Base-by-base conservation (phyloP, 2,329 filamentous ascomycete genomes). In the Fusarium avenaceum region DNA sequence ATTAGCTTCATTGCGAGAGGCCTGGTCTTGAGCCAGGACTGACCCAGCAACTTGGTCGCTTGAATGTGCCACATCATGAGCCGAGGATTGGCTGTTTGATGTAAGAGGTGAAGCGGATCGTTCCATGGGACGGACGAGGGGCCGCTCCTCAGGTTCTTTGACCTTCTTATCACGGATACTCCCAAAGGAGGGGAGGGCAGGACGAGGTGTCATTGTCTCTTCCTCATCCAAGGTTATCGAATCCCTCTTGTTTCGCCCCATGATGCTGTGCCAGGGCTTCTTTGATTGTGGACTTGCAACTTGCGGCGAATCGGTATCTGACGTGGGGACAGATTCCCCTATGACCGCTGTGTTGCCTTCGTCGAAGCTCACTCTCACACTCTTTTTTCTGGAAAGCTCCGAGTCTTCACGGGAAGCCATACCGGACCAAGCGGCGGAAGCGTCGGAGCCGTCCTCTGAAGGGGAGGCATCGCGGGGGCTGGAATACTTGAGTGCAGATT, bases 321-420 rank as follows among this genome's bases (percentile, higher is more conserved):
- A 72, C 6, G 76, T 67, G 11, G 77, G 73, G 9, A 78, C 78
- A 11, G 83, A 78, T 51, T 87, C 83, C 8, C 84, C 85, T 22
- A 87, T 82, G 3, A 88, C 79, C 11, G 86, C 79, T 10, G 84
- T 86, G n/a, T 79, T 83, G 33, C 86, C 85, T 49, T 93, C 90
- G 66, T 93, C 90, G 74, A 94, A 97, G 79, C 93, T 97, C 46
- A 94, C 92, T 24, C 92, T 84, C 2, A 87, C 86, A 39, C 84
- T 86, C 77, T 90, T 93, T 79, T 89, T 93, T 61, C 87, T 83
- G 19, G 78, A 72, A 2, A 77, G 32, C 3, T 72, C 48, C 2
- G 72, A 26, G 13, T 86, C 84, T 4, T 84, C 81, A 8, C 75
- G 72, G 6, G 52, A 49, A 7, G 61, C 71, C 17, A 72, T 69